These are phyloP conservation scores for Amyloporia xantha DNA, from an alignment of 768 basidiomycete species.

Conservation along the genomic window DNA sequence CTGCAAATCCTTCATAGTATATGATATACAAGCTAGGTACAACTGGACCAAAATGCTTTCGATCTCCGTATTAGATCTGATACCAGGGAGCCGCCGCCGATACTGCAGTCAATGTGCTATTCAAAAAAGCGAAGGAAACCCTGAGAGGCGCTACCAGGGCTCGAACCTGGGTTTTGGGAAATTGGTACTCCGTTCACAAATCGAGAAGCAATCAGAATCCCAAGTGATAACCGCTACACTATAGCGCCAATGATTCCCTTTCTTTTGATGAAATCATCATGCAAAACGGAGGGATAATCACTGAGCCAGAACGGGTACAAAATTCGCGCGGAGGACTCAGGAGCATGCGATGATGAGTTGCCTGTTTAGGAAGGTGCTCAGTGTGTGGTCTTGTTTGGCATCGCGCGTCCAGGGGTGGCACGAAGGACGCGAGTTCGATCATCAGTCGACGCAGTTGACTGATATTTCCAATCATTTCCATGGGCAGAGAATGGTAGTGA, in stretches of 20 bases:
- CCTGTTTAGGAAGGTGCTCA: not conserved
- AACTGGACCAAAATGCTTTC: too few relatives aligned
- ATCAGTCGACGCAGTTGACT: too few relatives aligned
- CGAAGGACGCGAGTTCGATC: too few relatives aligned
- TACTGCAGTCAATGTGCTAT: too few relatives aligned
- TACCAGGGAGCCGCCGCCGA: too few relatives aligned
- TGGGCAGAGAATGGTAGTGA: too few relatives aligned
- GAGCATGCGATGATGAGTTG: not conserved
- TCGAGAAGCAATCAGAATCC: constrained; percentile 3
- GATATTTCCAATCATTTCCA: too few relatives aligned
- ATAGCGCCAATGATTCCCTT: not conserved
- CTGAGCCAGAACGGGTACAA: too few relatives aligned
- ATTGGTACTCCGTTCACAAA: not conserved
- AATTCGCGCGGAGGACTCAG: not conserved
- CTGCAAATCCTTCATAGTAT: too few relatives aligned
- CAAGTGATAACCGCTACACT: constrained; percentile 9
- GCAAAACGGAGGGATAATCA: not conserved
- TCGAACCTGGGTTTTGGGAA: constrained; percentile 8
- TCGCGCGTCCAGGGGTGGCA: too few relatives aligned
- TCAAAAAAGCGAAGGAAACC: not conserved
- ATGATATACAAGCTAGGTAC: too few relatives aligned
- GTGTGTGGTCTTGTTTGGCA: not conserved
- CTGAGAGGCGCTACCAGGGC: not conserved
- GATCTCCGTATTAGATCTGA: too few relatives aligned
- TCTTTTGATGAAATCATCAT: not conserved